Evolutionary conservation across 2,329 filamentous ascomycete genomes (phyloP), one percentile per base, ranked within the genome.

Genomic region (Sordariomycetes sp.): DNA sequence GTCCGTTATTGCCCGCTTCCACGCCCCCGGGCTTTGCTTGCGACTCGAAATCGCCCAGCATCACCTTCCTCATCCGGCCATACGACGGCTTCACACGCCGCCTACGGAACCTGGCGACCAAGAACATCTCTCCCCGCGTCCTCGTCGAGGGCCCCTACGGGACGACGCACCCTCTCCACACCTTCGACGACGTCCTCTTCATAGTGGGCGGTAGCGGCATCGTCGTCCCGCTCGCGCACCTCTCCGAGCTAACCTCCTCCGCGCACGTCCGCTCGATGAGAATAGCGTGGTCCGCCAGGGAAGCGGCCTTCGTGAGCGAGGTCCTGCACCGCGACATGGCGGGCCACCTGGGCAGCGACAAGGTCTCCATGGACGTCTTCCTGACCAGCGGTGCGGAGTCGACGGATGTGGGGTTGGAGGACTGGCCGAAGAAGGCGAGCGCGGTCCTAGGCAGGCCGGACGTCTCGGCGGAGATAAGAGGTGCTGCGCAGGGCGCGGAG

Each of bases 71-170:
- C n/a, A 73, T 78, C 51, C 66, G 75, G 0, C 75, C 75, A 0
- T 77, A 77, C 60, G 70, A 75, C 51, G 68, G 74, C 52, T 77
- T 77, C 63, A 78, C 74, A 0, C 62, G 64, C 0, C 66, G 74
- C 1, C 68, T 78, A 0, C 63, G 68, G 34, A 63, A 71, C 4
- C 57, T 64, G 4, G 64, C 64, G 1, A 56, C 60, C 0, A 37
- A 59, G 1, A 66, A 65, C 59, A 65, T 68, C 0, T 61, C 58
- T 2, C 64, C 68, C 0, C 67, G 69, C 0, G 65, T 78, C 0
- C 63, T 77, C 0, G 68, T 78, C 6, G 76, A 78, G 16, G 76
- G 76, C 0, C 76, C 76, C 0, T 78, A 78, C 53, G 76, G 76
- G 0, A 69, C 72, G 34, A 72, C 70, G 0, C 68, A 70, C 3